These are phyloP conservation scores for Boletus semigastroideus DNA, from an alignment of 1,284 basidiomycete genomes.

Conservation along the genomic window DNA sequence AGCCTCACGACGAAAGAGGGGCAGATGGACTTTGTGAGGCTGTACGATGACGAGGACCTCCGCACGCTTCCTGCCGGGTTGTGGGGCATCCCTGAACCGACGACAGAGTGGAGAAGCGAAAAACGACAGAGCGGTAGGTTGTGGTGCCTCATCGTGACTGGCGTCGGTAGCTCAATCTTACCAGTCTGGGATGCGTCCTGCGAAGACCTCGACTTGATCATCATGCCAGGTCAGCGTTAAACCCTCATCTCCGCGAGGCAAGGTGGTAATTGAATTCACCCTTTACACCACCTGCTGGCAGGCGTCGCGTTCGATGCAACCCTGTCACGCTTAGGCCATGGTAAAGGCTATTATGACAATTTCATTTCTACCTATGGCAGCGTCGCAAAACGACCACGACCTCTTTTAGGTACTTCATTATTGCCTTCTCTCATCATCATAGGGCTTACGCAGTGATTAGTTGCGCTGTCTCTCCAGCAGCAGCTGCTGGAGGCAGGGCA, in stretches of 20 bases:
- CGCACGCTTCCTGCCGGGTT: constrained; percentile 52
- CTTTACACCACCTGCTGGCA: constrained; percentile 28
- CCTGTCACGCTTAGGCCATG: constrained; percentile 72
- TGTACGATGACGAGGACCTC: constrained; percentile 61
- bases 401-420: constrained; percentile 50
- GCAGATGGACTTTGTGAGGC: constrained; percentile 64
- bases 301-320: constrained; percentile 75
- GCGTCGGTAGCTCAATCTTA: constrained; percentile 3
- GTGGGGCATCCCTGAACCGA: constrained; percentile 77
- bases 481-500: constrained; percentile 56
- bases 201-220: constrained; percentile 59
- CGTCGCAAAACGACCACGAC: constrained; percentile 39
- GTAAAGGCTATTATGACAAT: constrained; percentile 78
- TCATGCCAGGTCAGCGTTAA: constrained; percentile 59
- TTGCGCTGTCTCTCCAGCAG: constrained; percentile 63
- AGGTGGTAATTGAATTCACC: constrained; percentile 6
- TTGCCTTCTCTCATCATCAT: constrained; percentile 7
- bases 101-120: constrained; percentile 40
- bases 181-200: constrained; percentile 46
- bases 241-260: constrained; percentile 11
- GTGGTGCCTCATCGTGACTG: neutral
- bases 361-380: constrained; percentile 60
- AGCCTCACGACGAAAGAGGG: constrained; percentile 50
- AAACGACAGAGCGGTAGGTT: constrained; percentile 53
- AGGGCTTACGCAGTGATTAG: constrained; percentile 36